Percentiles rank a stretch among this genome's conserved stretches.
Evolutionary conservation across 108 stramenopile species (phyloP).

Genomic region (Nannochloropsis salina): DNA sequence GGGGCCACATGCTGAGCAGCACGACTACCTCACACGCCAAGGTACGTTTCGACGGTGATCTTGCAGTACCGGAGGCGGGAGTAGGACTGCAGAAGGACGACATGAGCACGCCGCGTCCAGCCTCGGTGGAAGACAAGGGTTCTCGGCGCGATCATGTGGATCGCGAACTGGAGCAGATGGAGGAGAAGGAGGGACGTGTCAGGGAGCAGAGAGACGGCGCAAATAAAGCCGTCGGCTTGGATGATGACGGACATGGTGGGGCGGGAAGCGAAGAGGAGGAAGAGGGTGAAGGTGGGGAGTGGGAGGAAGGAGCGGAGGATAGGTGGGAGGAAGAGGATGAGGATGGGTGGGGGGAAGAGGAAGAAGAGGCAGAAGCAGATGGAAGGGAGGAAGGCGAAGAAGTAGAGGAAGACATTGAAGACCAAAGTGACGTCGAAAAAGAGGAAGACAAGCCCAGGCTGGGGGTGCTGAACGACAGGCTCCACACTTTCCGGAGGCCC

Average conservation of each 20-base stretch:
- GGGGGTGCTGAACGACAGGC: neutral
- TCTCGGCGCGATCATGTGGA: neutral
- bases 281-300: neutral
- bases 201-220: no score
- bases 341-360: neutral
- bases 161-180: neutral
- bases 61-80: no score
- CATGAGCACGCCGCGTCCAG: neutral
- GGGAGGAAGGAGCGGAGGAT: neutral
- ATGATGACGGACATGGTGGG: no score
- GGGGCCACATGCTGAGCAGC: neutral
- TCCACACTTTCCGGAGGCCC: no score
- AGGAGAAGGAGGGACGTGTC: neutral
- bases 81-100: neutral
- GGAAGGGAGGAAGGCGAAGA: neutral
- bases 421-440: neutral
- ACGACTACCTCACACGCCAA: neutral
- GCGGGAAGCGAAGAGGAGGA: no score
- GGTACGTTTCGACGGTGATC: no score
- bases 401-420: neutral
- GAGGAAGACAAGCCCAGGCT: neutral
- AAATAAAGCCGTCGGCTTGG: no score
- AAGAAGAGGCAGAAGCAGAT: neutral
- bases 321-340: neutral
- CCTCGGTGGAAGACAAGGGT: neutral